Percentiles rank a stretch among this genome's conserved stretches.
phyloP scores from a whole-genome alignment of 352 stramenopile species.

The Phytopythium cucurbitacearum region DNA sequence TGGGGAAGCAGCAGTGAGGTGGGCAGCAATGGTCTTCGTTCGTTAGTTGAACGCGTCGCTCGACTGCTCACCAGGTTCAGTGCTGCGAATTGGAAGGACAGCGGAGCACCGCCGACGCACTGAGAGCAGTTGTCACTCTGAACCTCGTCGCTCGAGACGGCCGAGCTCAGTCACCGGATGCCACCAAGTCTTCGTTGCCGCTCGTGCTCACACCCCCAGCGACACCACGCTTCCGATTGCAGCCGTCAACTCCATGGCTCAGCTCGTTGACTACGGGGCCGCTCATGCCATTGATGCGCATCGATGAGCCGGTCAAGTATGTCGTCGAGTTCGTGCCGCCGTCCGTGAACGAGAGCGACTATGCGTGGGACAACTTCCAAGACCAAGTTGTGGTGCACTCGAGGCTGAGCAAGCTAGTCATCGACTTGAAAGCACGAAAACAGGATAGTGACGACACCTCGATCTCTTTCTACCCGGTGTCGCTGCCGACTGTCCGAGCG shows the following conservation, averaged over 20 bases:
- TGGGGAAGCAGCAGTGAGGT: not conserved
- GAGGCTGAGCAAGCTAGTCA: slow-evolving; percentile 37
- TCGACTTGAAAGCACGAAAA: slow-evolving; percentile 26
- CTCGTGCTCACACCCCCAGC: slow-evolving; percentile 48
- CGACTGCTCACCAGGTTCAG: no score
- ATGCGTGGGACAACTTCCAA: slow-evolving; percentile 56
- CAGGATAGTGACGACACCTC: not conserved
- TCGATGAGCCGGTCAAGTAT: slow-evolving; percentile 14
- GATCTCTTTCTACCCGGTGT: slow-evolving; percentile 21
- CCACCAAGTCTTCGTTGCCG: slow-evolving; percentile 9
- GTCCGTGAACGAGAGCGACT: slow-evolving; percentile 34
- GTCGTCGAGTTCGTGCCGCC: slow-evolving; percentile 39
- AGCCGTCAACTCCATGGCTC: not conserved
- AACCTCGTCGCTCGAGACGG: no score
- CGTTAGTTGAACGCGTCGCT: no score
- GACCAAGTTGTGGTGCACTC: slow-evolving; percentile 63
- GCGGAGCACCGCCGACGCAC: no score
- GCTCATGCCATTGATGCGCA: slow-evolving; percentile 24
- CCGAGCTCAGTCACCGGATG: not conserved
- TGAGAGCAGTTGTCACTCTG: no score
- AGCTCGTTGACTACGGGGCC: not conserved
- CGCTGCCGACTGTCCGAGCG: slow-evolving; percentile 30
- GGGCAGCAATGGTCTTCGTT: no score
- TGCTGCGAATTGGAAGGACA: no score
- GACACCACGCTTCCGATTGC: slow-evolving; percentile 41